Percentiles rank a stretch among this genome's conserved stretches.
These are phyloP conservation scores for Penicillium egyptiacum DNA, from an alignment of 495 filamentous ascomycete genomes.

Conservation along the genomic window DNA sequence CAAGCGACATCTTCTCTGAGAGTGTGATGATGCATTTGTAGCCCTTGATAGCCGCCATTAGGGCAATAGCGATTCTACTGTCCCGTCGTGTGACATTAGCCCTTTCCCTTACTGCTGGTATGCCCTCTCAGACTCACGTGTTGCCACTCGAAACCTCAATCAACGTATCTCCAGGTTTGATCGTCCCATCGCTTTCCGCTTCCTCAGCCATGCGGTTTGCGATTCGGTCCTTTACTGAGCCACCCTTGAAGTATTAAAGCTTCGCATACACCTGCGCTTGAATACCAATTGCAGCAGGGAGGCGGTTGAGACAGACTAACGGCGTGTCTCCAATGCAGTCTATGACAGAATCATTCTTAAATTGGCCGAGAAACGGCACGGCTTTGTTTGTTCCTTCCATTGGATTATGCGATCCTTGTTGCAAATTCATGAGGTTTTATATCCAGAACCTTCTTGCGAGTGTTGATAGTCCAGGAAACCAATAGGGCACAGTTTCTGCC, in stretches of 20 bases:
- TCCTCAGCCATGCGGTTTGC: conserved; percentile 88
- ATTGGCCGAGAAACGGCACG: background rate
- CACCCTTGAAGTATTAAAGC: conserved; percentile 86
- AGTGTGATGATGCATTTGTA: conserved; percentile 90
- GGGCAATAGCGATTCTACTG: conserved; percentile 3
- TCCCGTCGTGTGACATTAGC: conserved; percentile 26
- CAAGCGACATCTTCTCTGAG: conserved; percentile 45
- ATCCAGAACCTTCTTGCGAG: too few relatives aligned
- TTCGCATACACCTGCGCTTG: conserved; percentile 81
- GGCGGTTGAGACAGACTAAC: conserved; percentile 79
- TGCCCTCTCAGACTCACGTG: conserved; percentile 51
- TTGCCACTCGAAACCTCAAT: conserved; percentile 93
- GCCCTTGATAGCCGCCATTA: conserved; percentile 50
- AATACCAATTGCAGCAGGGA: conserved; percentile 77
- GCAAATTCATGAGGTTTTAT: too few relatives aligned
- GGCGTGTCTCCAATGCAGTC: conserved; percentile 81
- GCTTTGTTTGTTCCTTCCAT: background rate
- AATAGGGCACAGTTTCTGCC: background rate
- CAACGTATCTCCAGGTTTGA: conserved; percentile 85
- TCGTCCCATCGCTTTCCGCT: conserved; percentile 75
- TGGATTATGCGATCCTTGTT: background rate
- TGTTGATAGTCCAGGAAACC: too few relatives aligned
- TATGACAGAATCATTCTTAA: conserved; percentile 26
- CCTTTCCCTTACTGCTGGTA: background rate
- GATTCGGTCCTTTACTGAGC: conserved; percentile 88